Base-by-base conservation (phyloP, 306 rosid species). In the Vachellia collinsii region DNA sequence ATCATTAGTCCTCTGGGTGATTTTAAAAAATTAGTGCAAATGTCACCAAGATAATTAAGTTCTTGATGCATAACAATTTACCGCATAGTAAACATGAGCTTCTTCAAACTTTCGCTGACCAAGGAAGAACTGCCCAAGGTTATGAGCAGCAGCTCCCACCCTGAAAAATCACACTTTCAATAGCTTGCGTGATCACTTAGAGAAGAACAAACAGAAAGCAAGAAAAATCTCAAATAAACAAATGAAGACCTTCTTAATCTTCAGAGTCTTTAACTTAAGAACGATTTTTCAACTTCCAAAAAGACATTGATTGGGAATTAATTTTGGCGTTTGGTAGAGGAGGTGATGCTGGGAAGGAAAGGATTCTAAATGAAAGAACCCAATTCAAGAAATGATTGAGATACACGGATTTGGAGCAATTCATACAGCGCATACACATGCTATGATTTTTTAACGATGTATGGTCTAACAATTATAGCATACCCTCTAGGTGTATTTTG, bases 101-200 rank as follows among this genome's bases (percentile, higher is more conserved):
- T 91, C 86, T 82, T 92, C 91, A 85, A 93, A 77, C 88, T 89
- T 88, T 82, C 87, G 75, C 84, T 83, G 97, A 46, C 83, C 91
- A 43, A 91, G 85, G 87, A 88, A 94, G 83, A 90, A 93, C 83
- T 91, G 97, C 36, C 95, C 99, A 69, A 94, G 90, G 88, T 94
- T 94, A 88, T 93, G 99, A 82, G 82, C 79, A 75, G 99, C 95
- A 81, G 89, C 86, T 58, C 88, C 95, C 82, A 94, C 92, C 66
- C 99, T 94, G 85, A 47, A 88, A 20, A 75, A 83, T 74, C 62
- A 82, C 23, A 82, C 76, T 66, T 81, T 56, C 77, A 36, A 68
- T 58, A 37, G 77, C 71, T 44, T 39, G 54, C 17, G 67, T 72
- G 79, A 76, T 75, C 22, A 23, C 59, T 41, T n/a, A 47, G 51